A percentile compares a stretch with the other conserved stretches of the same genome.
phyloP scores from a whole-genome alignment of 2,329 filamentous ascomycete species.

The Trichoderma gracile region DNA sequence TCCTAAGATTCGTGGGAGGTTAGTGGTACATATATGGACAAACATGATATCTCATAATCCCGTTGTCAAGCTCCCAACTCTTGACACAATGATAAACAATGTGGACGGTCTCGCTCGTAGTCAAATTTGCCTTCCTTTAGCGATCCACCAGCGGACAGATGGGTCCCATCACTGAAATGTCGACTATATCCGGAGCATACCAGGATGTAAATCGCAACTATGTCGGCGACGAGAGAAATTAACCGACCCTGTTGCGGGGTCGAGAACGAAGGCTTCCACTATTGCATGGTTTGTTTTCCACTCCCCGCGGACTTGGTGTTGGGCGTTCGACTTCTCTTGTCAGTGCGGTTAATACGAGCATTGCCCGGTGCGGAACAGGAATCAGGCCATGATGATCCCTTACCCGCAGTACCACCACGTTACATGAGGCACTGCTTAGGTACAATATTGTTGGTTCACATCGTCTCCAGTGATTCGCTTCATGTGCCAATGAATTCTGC shows the following conservation, averaged over 20 bases:
- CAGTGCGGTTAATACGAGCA: too few relatives aligned
- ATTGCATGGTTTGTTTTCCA: too few relatives aligned
- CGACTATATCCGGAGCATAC: background rate
- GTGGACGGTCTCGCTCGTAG: background rate
- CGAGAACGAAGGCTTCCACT: too few relatives aligned
- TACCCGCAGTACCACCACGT: slow-evolving; percentile 2
- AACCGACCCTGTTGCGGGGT: background rate
- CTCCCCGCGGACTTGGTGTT: too few relatives aligned
- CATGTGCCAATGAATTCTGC: background rate
- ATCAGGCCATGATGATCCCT: slow-evolving; percentile 15
- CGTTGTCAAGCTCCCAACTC: too few relatives aligned
- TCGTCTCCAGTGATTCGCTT: background rate
- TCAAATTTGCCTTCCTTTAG: background rate
- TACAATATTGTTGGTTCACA: background rate
- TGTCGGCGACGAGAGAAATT: background rate
- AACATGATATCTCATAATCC: too few relatives aligned
- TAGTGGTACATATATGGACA: too few relatives aligned
- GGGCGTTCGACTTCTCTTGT: background rate
- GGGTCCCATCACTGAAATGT: background rate
- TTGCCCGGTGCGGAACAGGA: background rate
- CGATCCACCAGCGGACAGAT: slow-evolving; percentile 2
- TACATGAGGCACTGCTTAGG: background rate
- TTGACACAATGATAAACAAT: too few relatives aligned
- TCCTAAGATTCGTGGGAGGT: too few relatives aligned
- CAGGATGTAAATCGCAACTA: background rate